A percentile compares a stretch with the other conserved stretches of the same genome.
These are phyloP conservation scores for Avena eriantha DNA, from an alignment of 176 grass and related monocot species.

Conservation along the genomic window DNA sequence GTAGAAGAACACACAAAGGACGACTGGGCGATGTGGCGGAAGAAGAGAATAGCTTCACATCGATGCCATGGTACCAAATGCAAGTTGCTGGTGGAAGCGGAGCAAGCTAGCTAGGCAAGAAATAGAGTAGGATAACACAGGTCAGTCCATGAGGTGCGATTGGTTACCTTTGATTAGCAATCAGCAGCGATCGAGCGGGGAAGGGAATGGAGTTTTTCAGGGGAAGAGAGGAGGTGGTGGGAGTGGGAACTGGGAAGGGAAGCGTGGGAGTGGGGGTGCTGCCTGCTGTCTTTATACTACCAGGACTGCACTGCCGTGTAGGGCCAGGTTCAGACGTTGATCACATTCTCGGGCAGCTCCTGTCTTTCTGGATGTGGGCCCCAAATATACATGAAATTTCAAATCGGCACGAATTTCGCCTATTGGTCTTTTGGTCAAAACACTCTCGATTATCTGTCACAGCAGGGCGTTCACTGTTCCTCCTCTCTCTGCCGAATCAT, in stretches of 20 bases:
- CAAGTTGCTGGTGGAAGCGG: neutral
- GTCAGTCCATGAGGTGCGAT: neutral
- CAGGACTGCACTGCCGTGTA: neutral
- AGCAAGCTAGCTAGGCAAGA: neutral
- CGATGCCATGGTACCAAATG: neutral
- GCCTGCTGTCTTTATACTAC: neutral
- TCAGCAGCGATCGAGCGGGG: neutral
- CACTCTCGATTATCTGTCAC: too few relatives aligned
- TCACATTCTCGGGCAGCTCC: neutral
- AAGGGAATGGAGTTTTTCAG: neutral
- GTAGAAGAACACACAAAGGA: neutral
- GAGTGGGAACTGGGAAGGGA: neutral
- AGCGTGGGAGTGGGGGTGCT: slow-evolving; percentile 14
- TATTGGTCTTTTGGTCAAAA: neutral
- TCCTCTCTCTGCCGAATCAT: too few relatives aligned
- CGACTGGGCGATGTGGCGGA: neutral
- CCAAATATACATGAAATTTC: too few relatives aligned
- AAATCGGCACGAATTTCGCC: neutral
- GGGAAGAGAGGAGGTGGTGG: neutral
- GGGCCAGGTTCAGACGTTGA: neutral
- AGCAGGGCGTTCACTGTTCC: too few relatives aligned
- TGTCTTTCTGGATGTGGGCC: neutral
- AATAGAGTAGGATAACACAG: neutral
- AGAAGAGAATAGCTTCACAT: neutral
- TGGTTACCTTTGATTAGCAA: neutral